Conservation (phyloP, 2,329 filamentous ascomycete species). For the Sporothrix mexicana region DNA sequence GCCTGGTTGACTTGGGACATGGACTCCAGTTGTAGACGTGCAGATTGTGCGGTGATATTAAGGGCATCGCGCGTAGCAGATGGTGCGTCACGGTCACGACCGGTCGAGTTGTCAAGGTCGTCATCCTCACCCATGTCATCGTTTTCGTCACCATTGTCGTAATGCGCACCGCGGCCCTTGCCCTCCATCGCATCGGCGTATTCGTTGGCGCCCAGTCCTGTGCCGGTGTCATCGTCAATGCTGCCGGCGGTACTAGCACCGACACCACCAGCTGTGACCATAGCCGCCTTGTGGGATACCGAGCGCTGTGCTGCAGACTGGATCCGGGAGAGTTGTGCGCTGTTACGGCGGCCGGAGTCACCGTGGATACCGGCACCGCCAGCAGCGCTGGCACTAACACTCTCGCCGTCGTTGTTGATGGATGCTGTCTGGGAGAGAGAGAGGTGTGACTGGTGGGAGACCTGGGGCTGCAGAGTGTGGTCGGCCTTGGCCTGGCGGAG, state of each 20-base stretch:
- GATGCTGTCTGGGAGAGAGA: slow-evolving; percentile 51
- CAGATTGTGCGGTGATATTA: slow-evolving; percentile 95
- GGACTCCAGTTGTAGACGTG: slow-evolving; percentile 88
- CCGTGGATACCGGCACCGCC: slow-evolving; percentile 45
- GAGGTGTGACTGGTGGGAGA: slow-evolving; percentile 38
- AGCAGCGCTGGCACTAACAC: slow-evolving; percentile 59
- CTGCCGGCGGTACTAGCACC: slow-evolving; percentile 56
- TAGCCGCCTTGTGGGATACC: slow-evolving; percentile 41
- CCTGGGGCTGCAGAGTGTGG: slow-evolving; percentile 46
- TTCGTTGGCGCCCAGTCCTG: slow-evolving; percentile 37
- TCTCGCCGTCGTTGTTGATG: slow-evolving; percentile 53
- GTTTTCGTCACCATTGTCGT: slow-evolving; percentile 45
- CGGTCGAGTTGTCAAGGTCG: slow-evolving; percentile 79
- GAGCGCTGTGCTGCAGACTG: slow-evolving; percentile 47
- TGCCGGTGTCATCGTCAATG: slow-evolving; percentile 52
- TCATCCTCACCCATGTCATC: slow-evolving; percentile 72
- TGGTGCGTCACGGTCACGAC: slow-evolving; percentile 65
- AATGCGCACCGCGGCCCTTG: neutral
- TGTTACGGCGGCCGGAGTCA: slow-evolving; percentile 44
- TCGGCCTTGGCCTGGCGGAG: slow-evolving; percentile 81
- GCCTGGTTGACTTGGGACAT: slow-evolving; percentile 85
- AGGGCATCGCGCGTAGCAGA: slow-evolving; percentile 88
- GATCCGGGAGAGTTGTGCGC: slow-evolving; percentile 53
- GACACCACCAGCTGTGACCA: slow-evolving; percentile 46
- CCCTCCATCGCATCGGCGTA: slow-evolving; percentile 37